Base-by-base conservation (phyloP, 768 basidiomycete genomes). In the Tulasnella sp. region DNA sequence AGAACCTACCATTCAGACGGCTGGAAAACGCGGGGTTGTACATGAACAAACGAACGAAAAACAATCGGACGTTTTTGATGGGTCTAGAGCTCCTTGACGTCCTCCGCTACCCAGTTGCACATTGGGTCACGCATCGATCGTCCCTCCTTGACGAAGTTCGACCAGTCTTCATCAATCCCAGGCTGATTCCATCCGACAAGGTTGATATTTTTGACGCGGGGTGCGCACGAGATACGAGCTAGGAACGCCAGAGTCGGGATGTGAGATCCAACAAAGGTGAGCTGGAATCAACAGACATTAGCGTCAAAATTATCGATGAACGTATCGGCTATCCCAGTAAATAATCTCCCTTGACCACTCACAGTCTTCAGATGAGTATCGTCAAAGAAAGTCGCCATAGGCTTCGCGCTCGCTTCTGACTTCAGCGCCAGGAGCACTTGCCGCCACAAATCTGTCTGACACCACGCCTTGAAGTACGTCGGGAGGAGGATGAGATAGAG, bases 311-410 rank as follows among this genome's bases (percentile, higher is more conserved):
- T 10, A 38, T 29, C 10, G 26, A 41, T 15, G 11, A 42, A 41
- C 15, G 52, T 10, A 32, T 41, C 27, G 52, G 32, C 23, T 24
- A 15, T 24, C 13, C 48, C 13, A 50, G 15, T 13, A 15, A n/a
- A n/a, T n/a, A n/a, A n/a, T n/a, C n/a, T n/a, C n/a, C n/a, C n/a
- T n/a, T n/a, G n/a, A n/a, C n/a, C n/a, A 47, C 43, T 4, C 21
- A 61, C 61, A 1, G 38, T 61, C 3, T 17, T n/a, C 26, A 61
- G 23, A 27, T n/a, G 32, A 13, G 61, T 61, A 11, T 43, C 61
- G 61, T 61, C 61, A 29, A 61, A 45, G 26, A 61, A 53, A n/a
- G 61, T 61, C 27, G 61, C 54, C 50, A 61, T 38, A 11, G 54
- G 30, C 15, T 58, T 44, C 4, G 58, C 61, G 21, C 5, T 44